Evolutionary conservation across 2,329 filamentous ascomycete species (phyloP), one percentile per base, ranked within the genome.

Genomic region (Peltaster fructicola): DNA sequence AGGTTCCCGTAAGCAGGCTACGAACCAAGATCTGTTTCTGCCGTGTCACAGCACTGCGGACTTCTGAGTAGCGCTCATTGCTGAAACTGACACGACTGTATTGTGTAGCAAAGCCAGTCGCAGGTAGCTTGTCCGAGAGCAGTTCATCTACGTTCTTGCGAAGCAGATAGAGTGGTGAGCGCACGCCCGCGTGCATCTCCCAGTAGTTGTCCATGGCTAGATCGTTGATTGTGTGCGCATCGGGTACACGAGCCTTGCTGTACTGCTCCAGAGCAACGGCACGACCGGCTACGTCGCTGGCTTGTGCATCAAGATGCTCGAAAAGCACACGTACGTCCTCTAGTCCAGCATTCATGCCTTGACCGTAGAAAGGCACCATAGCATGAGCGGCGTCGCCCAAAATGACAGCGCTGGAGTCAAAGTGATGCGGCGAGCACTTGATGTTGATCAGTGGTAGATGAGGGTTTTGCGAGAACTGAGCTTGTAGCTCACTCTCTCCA

Each of bases 301-400:
- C 55, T 36, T 82, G 61, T 37, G 68, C 65, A 51, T 93, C 84
- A 1, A 95, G 60, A 20, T 76, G 62, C 1, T 73, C 68, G 51
- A 92, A 98, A 1, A 98, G 65, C 4, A 91, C 72, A 6, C 77
- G 72, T 8, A 98, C 82, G 41, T 93, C 85, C 54, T 98, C 88
- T 20, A 98, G 68, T 1, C 88, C 88, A 0, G 88, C 78, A 44
- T 98, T 98, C 73, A 98, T 90, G 17, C 88, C 88, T 50, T 98
- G 88, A 0, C 88, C 88, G 50, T 95, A 98, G 52, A 98, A 98
- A 0, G 88, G 88, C 0, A 98, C 82, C 73, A 98, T 93, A 29
- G 90, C 88, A 48, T 98, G 88, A 0, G 88, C 84, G 6, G 88
- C 82, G 47, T 98, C 88, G 30, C 88, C 88, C 17, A 98, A 48